Evolutionary conservation across 768 basidiomycete species (phyloP), one percentile per base, ranked within the genome.

Genomic region (Pleurotus tuber-regium): DNA sequence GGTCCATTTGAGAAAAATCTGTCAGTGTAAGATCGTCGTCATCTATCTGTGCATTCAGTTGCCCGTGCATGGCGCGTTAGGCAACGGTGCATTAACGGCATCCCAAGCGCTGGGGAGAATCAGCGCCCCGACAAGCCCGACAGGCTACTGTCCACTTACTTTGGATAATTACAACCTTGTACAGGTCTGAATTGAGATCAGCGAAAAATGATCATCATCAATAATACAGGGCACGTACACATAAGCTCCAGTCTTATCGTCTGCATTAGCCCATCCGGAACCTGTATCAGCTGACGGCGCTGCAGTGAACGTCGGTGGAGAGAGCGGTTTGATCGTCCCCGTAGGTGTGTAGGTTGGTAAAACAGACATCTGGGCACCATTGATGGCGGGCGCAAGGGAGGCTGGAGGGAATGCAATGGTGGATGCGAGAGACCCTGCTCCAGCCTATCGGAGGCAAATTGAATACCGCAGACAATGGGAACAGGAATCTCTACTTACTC

Each of bases 321-420:
- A 74, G 26, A 89, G 70, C 19, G 84, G 83, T 51, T 79, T 77
- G 51, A 89, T 61, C 3, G 74, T 59, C n/a, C 88, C 87, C 4
- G 89, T 89, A 3, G 82, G 73, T 4, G 87, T 88, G 64, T 90
- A 92, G 11, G 82, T 80, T 3, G 89, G 89, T 35, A 89, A 67
- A 41, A 72, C 62, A 8, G 73, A 59, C 38, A 81, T 71, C 44
- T 78, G 74, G 16, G 80, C 76, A n/a, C 73, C 80, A 52, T 77
- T 73, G 65, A 73, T 66, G 63, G 71, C 66, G 61, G 81, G 75
- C 26, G 71, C 73, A 48, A 90, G 70, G 4, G 77, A 74, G 18
- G 80, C 63, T 12, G 88, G 87, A 33, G 87, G 87, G 77, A 87
- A 90, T n/a, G n/a, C n/a, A 58, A 77, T 77, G 8, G 72, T 70